A percentile compares a stretch with the other conserved stretches of the same genome.
These are phyloP conservation scores for Handroanthus guayacan DNA, from an alignment of 257 asterid genomes.

Conservation along the genomic window DNA sequence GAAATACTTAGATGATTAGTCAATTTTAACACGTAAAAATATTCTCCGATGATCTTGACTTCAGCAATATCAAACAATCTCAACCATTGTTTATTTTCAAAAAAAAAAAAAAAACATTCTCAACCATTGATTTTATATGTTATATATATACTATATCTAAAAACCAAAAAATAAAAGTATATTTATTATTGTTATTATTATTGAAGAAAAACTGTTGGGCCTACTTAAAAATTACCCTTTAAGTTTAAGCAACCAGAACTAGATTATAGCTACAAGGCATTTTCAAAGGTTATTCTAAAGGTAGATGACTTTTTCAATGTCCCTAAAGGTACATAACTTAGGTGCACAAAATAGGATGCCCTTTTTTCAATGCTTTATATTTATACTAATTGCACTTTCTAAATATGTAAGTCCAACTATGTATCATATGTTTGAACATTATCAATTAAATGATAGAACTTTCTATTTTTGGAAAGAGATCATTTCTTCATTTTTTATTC, in stretches of 20 bases:
- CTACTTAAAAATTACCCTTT: not conserved
- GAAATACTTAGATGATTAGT: no score
- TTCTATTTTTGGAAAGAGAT: not conserved
- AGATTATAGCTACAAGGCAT: constrained; percentile 1
- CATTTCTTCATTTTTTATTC: constrained; percentile 2
- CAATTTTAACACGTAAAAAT: no score
- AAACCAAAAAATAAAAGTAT: no score
- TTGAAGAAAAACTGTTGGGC: not conserved
- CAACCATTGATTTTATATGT: not conserved
- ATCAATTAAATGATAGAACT: not conserved
- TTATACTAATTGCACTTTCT: constrained; percentile 18
- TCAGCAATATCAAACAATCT: no score
- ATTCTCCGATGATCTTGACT: no score
- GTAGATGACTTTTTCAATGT: constrained; percentile 5
- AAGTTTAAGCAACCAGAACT: not conserved
- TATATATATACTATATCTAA: not conserved
- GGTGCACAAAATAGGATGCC: constrained; percentile 3
- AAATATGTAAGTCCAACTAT: constrained; percentile 5
- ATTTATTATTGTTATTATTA: not conserved
- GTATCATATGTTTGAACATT: not conserved
- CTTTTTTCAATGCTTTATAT: not conserved
- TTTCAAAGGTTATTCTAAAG: not conserved
- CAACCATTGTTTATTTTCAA: no score
- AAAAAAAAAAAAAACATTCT: no score
- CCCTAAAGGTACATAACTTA: constrained; percentile 11